Evolutionary conservation across 768 basidiomycete species (phyloP).

Genomic region (Tulasnella sp.): DNA sequence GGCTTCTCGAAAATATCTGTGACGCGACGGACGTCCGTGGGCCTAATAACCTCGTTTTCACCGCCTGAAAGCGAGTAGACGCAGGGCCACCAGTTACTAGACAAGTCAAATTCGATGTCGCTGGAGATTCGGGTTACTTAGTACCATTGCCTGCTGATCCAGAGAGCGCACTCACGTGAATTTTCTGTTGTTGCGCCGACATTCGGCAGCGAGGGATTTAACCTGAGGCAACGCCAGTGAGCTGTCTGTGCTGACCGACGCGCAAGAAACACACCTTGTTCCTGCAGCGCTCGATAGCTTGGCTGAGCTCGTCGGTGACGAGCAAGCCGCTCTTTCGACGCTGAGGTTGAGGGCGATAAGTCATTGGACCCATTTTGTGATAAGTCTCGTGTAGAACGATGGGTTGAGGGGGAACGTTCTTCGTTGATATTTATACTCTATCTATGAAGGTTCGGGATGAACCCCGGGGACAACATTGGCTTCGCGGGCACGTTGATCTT

Average conservation of each 20-base stretch:
- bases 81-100: constrained; percentile 43
- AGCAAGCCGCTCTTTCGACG: constrained; percentile 39
- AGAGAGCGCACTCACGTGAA: constrained; percentile 45
- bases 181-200: constrained; percentile 48
- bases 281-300: constrained; percentile 48
- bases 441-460: neutral
- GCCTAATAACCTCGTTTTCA: constrained; percentile 30
- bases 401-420: neutral
- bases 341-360: neutral
- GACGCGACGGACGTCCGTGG: constrained; percentile 49
- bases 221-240: constrained; percentile 38
- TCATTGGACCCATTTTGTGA: neutral
- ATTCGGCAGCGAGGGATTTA: constrained; percentile 46
- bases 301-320: constrained; percentile 47
- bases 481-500: neutral
- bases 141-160: neutral
- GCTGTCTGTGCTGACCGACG: neutral
- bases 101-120: constrained; percentile 57
- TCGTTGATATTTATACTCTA: neutral
- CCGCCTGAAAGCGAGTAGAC: constrained; percentile 41
- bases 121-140: constrained; percentile 36
- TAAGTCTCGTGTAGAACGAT: neutral
- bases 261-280: constrained; percentile 20
- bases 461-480: neutral
- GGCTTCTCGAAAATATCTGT: constrained; percentile 53